Conservation (phyloP, 306 rosid genomes). For the Luffa acutangula region DNA sequence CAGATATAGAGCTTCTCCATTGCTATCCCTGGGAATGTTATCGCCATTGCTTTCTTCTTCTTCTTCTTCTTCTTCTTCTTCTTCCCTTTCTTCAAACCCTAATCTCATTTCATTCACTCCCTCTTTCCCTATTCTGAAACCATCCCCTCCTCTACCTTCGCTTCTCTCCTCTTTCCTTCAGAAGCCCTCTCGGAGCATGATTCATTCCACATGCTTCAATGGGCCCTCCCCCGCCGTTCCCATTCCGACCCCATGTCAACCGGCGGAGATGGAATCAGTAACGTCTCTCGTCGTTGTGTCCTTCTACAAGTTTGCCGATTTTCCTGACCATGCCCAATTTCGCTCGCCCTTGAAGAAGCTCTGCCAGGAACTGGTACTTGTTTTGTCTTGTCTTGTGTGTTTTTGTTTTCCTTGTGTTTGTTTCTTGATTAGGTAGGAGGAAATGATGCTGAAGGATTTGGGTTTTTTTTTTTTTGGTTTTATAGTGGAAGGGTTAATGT, state of each 20-base stretch:
- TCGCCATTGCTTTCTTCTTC: slow-evolving; percentile 18
- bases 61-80: neutral
- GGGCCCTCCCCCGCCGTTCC: slow-evolving; percentile 18
- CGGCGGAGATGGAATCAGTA: slow-evolving; percentile 3
- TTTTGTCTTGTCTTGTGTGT: neutral
- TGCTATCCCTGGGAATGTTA: slow-evolving; percentile 29
- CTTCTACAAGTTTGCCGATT: slow-evolving; percentile 83
- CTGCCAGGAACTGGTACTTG: slow-evolving; percentile 67
- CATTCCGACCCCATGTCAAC: neutral
- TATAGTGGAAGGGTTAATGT: neutral
- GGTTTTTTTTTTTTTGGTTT: neutral
- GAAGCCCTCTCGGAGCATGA: slow-evolving; percentile 30
- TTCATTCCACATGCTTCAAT: slow-evolving; percentile 33
- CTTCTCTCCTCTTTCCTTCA: slow-evolving; percentile 8
- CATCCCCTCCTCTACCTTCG: neutral
- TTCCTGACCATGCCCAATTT: slow-evolving; percentile 53
- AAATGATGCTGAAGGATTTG: neutral
- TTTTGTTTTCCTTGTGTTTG: neutral
- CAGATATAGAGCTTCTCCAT: slow-evolving; percentile 24
- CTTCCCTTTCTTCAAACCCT: slow-evolving; percentile 18
- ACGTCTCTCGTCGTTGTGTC: slow-evolving; percentile 65
- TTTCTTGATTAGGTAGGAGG: neutral
- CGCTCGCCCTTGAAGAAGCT: slow-evolving; percentile 78
- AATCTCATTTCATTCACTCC: slow-evolving; percentile 10
- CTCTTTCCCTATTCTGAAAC: slow-evolving; percentile 6